Conservation (phyloP, 2,329 filamentous ascomycete genomes). For the Apiospora pterosperma region DNA sequence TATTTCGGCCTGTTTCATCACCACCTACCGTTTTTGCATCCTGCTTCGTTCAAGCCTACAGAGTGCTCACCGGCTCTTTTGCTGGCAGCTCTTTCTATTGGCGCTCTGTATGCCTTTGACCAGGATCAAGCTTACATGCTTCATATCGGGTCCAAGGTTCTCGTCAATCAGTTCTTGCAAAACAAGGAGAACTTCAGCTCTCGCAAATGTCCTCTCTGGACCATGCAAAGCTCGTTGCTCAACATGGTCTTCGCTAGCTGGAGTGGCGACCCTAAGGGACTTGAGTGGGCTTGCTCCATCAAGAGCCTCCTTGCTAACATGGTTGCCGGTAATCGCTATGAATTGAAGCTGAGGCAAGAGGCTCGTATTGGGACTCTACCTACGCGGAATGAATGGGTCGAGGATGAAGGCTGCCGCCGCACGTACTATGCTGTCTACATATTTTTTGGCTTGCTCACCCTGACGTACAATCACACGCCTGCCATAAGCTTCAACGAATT, state of each 20-base stretch:
- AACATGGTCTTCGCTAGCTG: slow-evolving; percentile 99
- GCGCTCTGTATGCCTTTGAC: slow-evolving; percentile 93
- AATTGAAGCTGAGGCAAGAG: slow-evolving; percentile 89
- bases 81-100: slow-evolving; percentile 88
- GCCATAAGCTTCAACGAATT: slow-evolving; percentile 99
- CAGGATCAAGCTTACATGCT: slow-evolving; percentile 96
- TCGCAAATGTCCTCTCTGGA: slow-evolving; percentile 94
- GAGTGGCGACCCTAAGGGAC: slow-evolving; percentile 95
- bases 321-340: slow-evolving; percentile 96
- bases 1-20: slow-evolving; percentile 98
- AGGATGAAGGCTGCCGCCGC: slow-evolving; percentile 92
- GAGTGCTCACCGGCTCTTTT: slow-evolving; percentile 78
- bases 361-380: slow-evolving; percentile 74
- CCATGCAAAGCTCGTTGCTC: slow-evolving; percentile 92
- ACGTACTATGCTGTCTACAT: slow-evolving; percentile 99
- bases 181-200: slow-evolving; percentile 99
- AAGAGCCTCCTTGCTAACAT: slow-evolving; percentile 98
- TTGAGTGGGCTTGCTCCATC: slow-evolving; percentile 98
- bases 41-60: slow-evolving; percentile 81
- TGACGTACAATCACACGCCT: slow-evolving; percentile 97
- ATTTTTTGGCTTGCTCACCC: slow-evolving; percentile 91
- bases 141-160: slow-evolving; percentile 94
- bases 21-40: slow-evolving; percentile 92
- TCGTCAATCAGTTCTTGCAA: slow-evolving; percentile 94
- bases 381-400: slow-evolving; percentile 86